Evolutionary conservation across 2,329 filamentous ascomycete species (phyloP).

Genomic region (Hypocreales sp.): DNA sequence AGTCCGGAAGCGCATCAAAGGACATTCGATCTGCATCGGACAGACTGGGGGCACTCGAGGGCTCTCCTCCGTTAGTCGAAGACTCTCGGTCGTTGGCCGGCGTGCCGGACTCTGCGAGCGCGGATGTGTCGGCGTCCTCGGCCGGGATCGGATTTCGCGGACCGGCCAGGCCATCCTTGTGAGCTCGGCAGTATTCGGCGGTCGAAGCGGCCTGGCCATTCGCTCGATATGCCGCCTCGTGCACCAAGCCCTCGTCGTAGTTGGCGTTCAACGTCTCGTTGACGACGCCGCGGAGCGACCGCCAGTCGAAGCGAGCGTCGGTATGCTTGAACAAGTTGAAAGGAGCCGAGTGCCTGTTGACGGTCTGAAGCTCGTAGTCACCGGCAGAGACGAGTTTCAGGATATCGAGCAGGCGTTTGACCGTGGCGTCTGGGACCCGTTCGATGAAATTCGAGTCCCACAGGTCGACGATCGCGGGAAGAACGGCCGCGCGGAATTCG

Average conservation of each 20-base stretch:
- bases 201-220: constrained; percentile 48
- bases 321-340: constrained; percentile 28
- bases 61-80: constrained; percentile 8
- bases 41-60: constrained; percentile 8
- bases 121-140: constrained; percentile 31
- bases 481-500: constrained; percentile 65
- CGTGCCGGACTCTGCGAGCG: constrained; percentile 11
- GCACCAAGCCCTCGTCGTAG: constrained; percentile 43
- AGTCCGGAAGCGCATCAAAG: constrained; percentile 16
- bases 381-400: constrained; percentile 62
- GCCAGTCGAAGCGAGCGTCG: constrained; percentile 31
- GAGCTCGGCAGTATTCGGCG: constrained; percentile 59
- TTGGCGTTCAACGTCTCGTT: constrained; percentile 16
- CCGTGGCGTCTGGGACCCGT: constrained; percentile 59
- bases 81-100: constrained; percentile 9
- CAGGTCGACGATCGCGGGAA: constrained; percentile 60
- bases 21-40: constrained; percentile 22
- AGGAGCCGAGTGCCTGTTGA: constrained; percentile 31
- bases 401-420: constrained; percentile 70
- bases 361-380: constrained; percentile 56
- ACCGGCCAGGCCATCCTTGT: constrained; percentile 40
- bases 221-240: constrained; percentile 72
- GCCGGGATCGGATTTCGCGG: constrained; percentile 51
- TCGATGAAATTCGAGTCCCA: constrained; percentile 82
- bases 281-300: constrained; percentile 11